Evolutionary conservation across 768 basidiomycete genomes (phyloP), one percentile per base, ranked within the genome.

Genomic region (Tulasnella sp.): DNA sequence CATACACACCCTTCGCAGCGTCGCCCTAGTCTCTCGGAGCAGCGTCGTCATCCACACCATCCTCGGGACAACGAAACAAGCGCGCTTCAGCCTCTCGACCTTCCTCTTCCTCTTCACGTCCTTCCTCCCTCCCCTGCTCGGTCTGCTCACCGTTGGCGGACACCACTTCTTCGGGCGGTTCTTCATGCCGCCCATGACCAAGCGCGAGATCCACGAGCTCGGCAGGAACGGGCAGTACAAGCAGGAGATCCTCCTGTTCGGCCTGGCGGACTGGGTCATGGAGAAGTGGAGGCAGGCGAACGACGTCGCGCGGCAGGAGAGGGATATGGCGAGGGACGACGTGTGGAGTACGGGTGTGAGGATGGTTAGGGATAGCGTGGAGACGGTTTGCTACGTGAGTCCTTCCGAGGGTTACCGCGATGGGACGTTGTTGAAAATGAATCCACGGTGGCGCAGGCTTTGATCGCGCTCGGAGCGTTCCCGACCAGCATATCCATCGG

Each of bases 191-290:
- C 37, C 22, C 40, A 63, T 62, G 71, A 36, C 32, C 2, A 72
- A 63, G 39, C 62, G 71, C 12, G 62, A 72, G 35, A 72, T 72
- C 62, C 62, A 63, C 36, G 62, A 62, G 22, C 35, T 72, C 59
- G 71, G 71, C 26, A 34, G 39, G n/a, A 72, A 64, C 39, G 71
- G 71, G 16, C 71, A 63, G 44, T 72, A 72, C 62, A 72, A 72
- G 17, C 74, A 75, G 17, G 74, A 95, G 78, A 85, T 95, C 37
- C 83, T 89, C 36, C 82, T 95, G 3, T 95, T 94, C 78, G 91
- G 91, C 3, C 83, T 95, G 19, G 89, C 88, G 14, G 89, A 91
- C 52, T 95, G 93, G 94, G 88, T 95, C 67, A 80, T 95, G 74
- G 83, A 86, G 68, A 86, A 87, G 11, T 95, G 93, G 93, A 84